A percentile compares a stretch with the other conserved stretches of the same genome.
Evolutionary conservation across 2,329 filamentous ascomycete genomes (phyloP).

Genomic region (Balansia obtecta): DNA sequence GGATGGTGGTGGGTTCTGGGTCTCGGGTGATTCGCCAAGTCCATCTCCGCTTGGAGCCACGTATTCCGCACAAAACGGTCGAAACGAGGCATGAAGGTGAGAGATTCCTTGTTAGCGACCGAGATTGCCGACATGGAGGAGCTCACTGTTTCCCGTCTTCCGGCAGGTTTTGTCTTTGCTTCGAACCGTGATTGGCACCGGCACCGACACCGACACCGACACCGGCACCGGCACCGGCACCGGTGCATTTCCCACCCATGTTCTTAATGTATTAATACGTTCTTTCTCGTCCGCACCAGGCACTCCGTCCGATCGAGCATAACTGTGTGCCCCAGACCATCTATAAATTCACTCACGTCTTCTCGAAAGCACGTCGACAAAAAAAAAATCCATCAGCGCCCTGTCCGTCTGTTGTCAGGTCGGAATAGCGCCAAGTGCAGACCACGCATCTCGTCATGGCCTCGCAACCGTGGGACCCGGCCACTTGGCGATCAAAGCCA

Average conservation of each 20-base stretch:
- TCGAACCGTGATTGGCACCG: neutral
- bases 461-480: conserved; percentile 38
- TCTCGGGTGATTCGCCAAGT: too few relatives aligned
- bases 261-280: too few relatives aligned
- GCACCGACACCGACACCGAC: neutral
- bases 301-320: too few relatives aligned
- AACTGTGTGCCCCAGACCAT: too few relatives aligned
- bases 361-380: too few relatives aligned
- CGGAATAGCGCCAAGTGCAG: neutral
- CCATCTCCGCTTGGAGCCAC: neutral
- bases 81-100: neutral
- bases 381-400: too few relatives aligned
- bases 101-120: neutral
- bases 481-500: conserved; percentile 65
- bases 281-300: too few relatives aligned
- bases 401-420: too few relatives aligned
- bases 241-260: neutral
- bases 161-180: neutral
- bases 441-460: neutral
- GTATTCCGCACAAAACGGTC: neutral
- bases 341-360: too few relatives aligned
- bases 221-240: neutral
- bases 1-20: too few relatives aligned
- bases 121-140: neutral
- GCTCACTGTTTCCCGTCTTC: neutral